Evolutionary conservation across 148 eudicot species (phyloP), one percentile per base, ranked within the genome.

Genomic region (Silene uniflora): DNA sequence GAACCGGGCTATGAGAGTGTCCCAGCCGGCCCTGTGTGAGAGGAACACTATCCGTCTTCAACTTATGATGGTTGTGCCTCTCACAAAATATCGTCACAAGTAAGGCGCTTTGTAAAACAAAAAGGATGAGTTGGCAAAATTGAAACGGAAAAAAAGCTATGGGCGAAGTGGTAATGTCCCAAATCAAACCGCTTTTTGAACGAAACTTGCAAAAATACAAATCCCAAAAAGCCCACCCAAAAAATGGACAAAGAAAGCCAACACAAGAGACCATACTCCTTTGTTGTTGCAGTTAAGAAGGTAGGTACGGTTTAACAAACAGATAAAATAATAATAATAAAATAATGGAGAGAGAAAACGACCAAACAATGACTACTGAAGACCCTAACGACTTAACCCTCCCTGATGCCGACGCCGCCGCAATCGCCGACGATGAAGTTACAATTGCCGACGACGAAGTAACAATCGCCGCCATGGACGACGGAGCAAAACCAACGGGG

Each of bases 321-420:
- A 74, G 6, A 61, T n/a, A 1, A 46, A 10, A 10, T 11, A 61
- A 44, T 29, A 39, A 62, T 42, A 16, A 58, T 22, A 39, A 49
- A 49, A 69, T 5, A 1, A 62, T 42, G 58, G 66, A 58, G 62
- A 76, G 49, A 44, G 19, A 77, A 25, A 46, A 23, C 25, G 83
- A 76, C 80, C 56, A 18, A 29, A 32, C 73, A 42, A 81, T 67
- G 79, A 81, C 83, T 72, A 14, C 6, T 44, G 63, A 72, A 81
- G 83, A 81, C 80, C 84, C 62, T 74, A 81, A 75, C 80, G 81
- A 73, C 79, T 27, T 74, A 4, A 71, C 82, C 8, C 73, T 67
- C 69, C 69, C 75, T 18, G 79, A 72, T 75, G 49, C 77, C 75
- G 71, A 74, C n/a, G n/a, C n/a, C 62, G 54, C 52, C 13, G 73